A percentile compares a stretch with the other conserved stretches of the same genome.
phyloP scores from a whole-genome alignment of 2,329 filamentous ascomycete species.

The Pseudofabraea citricarpa region DNA sequence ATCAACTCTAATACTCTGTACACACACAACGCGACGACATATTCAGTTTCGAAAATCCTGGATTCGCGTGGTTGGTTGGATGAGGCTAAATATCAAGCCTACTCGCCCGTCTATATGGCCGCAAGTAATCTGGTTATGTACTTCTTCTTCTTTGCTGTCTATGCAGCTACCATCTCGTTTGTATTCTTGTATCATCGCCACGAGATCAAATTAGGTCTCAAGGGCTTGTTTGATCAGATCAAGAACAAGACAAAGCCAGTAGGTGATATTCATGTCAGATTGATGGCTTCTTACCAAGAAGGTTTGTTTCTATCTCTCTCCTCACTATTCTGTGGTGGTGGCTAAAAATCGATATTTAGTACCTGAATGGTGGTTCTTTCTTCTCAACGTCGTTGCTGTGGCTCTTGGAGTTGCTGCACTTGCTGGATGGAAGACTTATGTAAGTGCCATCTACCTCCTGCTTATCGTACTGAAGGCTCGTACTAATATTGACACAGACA shows the following conservation, averaged over 20 bases:
- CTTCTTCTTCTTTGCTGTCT: constrained; percentile 1
- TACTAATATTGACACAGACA: too few relatives aligned
- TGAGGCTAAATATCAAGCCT: constrained; percentile 7
- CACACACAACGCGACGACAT: constrained; percentile 18
- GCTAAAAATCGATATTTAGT: too few relatives aligned
- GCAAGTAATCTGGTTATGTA: neutral
- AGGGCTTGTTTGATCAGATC: constrained; percentile 27
- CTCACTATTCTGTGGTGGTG: too few relatives aligned
- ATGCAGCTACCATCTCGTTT: neutral
- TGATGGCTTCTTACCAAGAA: constrained; percentile 49
- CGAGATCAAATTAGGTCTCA: constrained; percentile 43
- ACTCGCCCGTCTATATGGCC: neutral
- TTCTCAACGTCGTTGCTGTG: neutral
- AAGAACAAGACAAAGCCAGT: constrained; percentile 25
- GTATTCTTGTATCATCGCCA: constrained; percentile 53
- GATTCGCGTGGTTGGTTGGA: constrained; percentile 23
- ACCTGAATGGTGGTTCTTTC: constrained; percentile 52
- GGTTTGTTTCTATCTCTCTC: too few relatives aligned
- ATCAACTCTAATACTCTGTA: constrained; percentile 48
- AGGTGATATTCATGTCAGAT: constrained; percentile 45
- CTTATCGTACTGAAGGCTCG: too few relatives aligned
- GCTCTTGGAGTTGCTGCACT: neutral
- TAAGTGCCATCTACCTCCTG: too few relatives aligned
- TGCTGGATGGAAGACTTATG: too few relatives aligned
- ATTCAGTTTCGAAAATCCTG: constrained; percentile 22